Evolutionary conservation across 306 rosid genomes (phyloP).

Genomic region (Astragalus glycyphyllos): DNA sequence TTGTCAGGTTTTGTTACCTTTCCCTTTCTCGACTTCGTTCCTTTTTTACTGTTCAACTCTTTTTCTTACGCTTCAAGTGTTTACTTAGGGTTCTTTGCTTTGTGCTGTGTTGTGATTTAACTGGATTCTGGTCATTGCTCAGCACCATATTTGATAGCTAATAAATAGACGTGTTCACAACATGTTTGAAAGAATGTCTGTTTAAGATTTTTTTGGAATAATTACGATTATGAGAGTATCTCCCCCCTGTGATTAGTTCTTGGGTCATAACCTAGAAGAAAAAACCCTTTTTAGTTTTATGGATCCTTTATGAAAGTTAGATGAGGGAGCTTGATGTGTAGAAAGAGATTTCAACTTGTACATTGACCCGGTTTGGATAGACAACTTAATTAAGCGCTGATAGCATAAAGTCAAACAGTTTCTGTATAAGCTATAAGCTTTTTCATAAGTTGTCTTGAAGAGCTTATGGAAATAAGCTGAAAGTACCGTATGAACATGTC

Average conservation of each 20-base stretch:
- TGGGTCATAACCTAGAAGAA: background rate
- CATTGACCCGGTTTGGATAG: too few species aligned
- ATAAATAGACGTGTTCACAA: background rate
- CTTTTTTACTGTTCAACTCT: background rate
- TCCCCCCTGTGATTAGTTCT: background rate
- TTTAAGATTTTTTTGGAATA: constrained; percentile 1
- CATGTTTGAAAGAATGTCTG: background rate
- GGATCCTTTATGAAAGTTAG: background rate
- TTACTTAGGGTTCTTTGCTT: constrained; percentile 34
- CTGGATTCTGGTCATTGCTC: constrained; percentile 1
- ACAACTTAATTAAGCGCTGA: too few species aligned
- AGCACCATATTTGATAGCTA: background rate
- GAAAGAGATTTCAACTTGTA: constrained; percentile 1
- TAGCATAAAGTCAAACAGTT: too few species aligned
- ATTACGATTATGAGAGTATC: background rate
- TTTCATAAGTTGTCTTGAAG: too few species aligned
- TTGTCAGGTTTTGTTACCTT: constrained; percentile 69
- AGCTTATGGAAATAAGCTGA: too few species aligned
- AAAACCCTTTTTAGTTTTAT: background rate
- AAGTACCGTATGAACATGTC: too few species aligned
- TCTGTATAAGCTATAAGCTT: too few species aligned
- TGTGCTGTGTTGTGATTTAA: background rate
- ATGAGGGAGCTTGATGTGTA: background rate
- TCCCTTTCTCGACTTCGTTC: background rate
- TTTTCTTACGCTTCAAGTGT: background rate